phyloP scores from a whole-genome alignment of 208 protist genomes.

The Wallacemonas sp. region DNA sequence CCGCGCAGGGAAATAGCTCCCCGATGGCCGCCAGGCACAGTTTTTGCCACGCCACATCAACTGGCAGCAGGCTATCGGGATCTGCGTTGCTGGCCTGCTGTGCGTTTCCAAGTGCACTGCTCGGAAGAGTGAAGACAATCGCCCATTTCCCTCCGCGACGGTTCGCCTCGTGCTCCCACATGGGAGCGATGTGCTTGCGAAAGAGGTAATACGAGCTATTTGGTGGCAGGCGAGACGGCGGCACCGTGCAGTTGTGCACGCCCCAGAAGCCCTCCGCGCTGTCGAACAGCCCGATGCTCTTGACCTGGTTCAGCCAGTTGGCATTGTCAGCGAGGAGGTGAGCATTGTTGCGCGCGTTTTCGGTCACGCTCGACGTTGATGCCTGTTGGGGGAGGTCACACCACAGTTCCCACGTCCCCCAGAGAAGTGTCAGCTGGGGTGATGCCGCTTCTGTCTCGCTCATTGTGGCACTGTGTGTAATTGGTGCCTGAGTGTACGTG shows the following conservation, averaged over 20 bases:
- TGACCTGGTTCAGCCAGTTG: constrained; percentile 81
- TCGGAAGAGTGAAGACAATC: constrained; percentile 35
- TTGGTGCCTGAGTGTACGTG: not conserved
- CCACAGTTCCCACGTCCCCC: constrained; percentile 92
- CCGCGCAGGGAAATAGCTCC: constrained; percentile 70
- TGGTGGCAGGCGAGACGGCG: constrained; percentile 70
- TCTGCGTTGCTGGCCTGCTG: constrained; percentile 8
- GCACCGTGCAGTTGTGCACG: constrained; percentile 63
- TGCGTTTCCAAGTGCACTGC: not conserved
- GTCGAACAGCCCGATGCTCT: constrained; percentile 85
- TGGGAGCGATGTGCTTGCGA: constrained; percentile 84
- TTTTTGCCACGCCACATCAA: constrained; percentile 79
- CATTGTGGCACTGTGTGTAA: too few species aligned
- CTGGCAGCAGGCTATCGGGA: constrained; percentile 21
- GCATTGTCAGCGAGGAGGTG: constrained; percentile 14
- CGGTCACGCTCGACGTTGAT: constrained; percentile 12
- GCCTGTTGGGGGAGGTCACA: constrained; percentile 43
- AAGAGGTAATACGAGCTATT: constrained; percentile 87
- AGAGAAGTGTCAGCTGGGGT: constrained; percentile 63
- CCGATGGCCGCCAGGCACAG: constrained; percentile 78
- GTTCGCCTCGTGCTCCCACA: constrained; percentile 93
- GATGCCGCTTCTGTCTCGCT: constrained; percentile 19
- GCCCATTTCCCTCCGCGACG: constrained; percentile 87
- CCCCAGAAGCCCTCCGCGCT: constrained; percentile 89
- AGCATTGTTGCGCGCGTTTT: not conserved